A percentile compares a stretch with the other conserved stretches of the same genome.
phyloP scores from a whole-genome alignment of 768 basidiomycete genomes.

The Roridomyces roridus region DNA sequence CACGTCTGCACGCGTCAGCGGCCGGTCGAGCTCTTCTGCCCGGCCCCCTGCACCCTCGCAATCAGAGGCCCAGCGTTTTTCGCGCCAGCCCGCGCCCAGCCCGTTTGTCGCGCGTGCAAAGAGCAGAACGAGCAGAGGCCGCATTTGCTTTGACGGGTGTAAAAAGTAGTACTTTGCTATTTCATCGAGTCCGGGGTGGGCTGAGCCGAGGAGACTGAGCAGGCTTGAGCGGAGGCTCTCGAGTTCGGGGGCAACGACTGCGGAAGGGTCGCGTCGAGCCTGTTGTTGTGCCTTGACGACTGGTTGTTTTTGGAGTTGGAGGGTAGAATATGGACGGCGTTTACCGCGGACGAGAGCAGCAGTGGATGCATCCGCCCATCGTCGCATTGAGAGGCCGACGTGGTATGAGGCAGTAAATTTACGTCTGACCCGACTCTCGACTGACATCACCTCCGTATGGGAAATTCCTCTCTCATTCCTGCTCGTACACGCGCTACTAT shows the following conservation, averaged over 20 bases:
- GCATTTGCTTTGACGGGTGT: conserved; percentile 87
- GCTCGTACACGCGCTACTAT: neutral
- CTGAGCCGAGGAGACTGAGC: conserved; percentile 81
- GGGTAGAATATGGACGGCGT: conserved; percentile 21
- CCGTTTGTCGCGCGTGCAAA: conserved; percentile 95
- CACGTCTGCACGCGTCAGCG: conserved; percentile 80
- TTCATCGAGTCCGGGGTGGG: conserved; percentile 86
- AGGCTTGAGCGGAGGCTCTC: conserved; percentile 72
- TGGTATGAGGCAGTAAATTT: conserved; percentile 1
- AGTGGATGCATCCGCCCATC: conserved; percentile 18
- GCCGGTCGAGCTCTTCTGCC: conserved; percentile 70
- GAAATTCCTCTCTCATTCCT: neutral
- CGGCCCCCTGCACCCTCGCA: conserved; percentile 60
- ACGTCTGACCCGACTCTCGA: too few species aligned
- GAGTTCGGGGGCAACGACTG: conserved; percentile 77
- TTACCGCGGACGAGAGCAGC: conserved; percentile 16
- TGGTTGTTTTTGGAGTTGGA: conserved; percentile 3
- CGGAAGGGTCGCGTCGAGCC: conserved; percentile 64
- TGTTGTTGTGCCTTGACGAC: conserved; percentile 3
- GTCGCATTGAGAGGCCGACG: conserved; percentile 22
- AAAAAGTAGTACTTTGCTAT: conserved; percentile 94
- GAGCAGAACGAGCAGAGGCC: conserved; percentile 88
- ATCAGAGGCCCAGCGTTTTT: conserved; percentile 64
- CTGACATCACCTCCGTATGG: neutral
- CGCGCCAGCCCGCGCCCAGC: conserved; percentile 68